These are phyloP conservation scores for Rhodotorula graminis DNA, from an alignment of 768 basidiomycete genomes.

Conservation along the genomic window DNA sequence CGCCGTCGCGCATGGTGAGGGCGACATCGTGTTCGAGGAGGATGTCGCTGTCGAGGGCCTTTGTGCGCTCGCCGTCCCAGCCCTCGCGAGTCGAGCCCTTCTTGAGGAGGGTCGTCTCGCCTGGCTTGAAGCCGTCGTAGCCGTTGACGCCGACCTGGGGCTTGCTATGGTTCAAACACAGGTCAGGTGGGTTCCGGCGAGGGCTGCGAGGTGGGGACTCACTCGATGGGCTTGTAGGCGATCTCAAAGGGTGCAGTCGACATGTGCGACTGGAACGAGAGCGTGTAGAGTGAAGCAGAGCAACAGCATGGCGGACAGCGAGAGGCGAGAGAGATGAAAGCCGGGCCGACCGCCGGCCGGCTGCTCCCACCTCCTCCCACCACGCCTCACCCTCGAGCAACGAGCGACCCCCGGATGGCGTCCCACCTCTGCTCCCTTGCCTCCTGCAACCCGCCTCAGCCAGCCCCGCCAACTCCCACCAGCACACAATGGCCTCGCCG, in stretches of 20 bases:
- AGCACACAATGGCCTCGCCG: neutral
- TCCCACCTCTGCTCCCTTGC: neutral
- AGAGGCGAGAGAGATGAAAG: no score
- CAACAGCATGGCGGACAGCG: no score
- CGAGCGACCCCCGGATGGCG: neutral
- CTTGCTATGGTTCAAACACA: no score
- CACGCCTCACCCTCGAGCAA: no score
- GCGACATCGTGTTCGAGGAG: constrained; percentile 25
- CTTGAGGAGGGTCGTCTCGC: constrained; percentile 3
- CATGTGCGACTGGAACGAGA: neutral
- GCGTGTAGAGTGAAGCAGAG: no score
- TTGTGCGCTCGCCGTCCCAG: constrained; percentile 3
- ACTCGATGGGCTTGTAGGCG: constrained; percentile 2
- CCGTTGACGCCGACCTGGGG: constrained; percentile 5
- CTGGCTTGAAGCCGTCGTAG: neutral
- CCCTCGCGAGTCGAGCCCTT: constrained; percentile 3
- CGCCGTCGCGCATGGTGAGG: constrained; percentile 26
- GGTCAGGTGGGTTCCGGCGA: no score
- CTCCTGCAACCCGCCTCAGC: no score
- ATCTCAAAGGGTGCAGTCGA: neutral
- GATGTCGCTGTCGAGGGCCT: constrained; percentile 24
- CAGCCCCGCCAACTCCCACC: no score
- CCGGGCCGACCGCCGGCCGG: no score
- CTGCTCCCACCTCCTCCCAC: no score
- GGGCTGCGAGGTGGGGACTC: neutral